These are phyloP conservation scores for Quercus rubra DNA, from an alignment of 306 rosid species.

Conservation along the genomic window DNA sequence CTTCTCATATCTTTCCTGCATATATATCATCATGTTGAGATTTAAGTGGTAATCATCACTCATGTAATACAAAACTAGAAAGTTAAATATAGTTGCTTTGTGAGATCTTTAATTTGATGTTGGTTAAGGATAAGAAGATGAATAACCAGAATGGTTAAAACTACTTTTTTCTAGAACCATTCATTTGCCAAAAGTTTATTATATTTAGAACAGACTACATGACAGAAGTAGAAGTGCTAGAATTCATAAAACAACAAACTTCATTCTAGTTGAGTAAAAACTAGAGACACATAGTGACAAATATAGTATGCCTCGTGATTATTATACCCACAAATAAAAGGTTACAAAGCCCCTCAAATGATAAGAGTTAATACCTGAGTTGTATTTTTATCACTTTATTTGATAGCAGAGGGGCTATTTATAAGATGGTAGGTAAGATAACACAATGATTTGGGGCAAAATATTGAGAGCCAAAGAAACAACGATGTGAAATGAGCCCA, in stretches of 20 bases:
- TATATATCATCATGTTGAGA: constrained; percentile 26
- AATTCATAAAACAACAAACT: neutral
- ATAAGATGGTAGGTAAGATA: neutral
- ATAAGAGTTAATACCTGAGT: neutral
- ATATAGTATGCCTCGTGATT: neutral
- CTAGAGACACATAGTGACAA: neutral
- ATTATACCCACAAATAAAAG: neutral
- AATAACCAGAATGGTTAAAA: neutral
- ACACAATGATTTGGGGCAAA: neutral
- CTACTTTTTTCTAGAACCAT: too few relatives aligned
- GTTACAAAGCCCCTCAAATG: neutral
- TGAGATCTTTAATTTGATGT: constrained; percentile 22
- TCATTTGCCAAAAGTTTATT: too few relatives aligned
- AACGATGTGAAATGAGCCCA: neutral
- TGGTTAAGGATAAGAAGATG: constrained; percentile 3
- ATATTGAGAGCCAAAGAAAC: neutral
- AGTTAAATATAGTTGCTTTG: neutral
- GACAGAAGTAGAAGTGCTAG: neutral
- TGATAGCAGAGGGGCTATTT: neutral
- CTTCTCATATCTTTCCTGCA: constrained; percentile 91
- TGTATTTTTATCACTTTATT: neutral
- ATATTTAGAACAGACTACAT: too few relatives aligned
- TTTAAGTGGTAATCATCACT: constrained; percentile 34
- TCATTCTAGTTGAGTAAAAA: neutral
- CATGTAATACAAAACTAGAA: neutral